These are phyloP conservation scores for Sporobolomyces roseus DNA, from an alignment of 768 basidiomycete genomes.

Conservation along the genomic window DNA sequence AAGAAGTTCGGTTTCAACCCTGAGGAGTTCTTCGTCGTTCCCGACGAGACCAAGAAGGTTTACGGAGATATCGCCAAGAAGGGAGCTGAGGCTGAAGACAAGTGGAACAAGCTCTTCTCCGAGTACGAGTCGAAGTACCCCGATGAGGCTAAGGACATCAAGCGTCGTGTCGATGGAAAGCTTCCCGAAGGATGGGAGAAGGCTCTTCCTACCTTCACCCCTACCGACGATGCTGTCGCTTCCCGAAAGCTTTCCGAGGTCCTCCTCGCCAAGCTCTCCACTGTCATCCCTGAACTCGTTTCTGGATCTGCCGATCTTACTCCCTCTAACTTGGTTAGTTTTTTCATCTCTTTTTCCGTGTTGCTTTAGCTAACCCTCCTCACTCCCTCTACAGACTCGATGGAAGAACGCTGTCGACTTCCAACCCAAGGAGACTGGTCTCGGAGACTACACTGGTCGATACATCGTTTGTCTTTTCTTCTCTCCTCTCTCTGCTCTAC, in stretches of 20 bases:
- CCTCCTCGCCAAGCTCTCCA: slow-evolving; percentile 69
- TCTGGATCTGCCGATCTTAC: slow-evolving; percentile 48
- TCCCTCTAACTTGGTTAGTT: slow-evolving; percentile 41
- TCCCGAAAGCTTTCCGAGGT: slow-evolving; percentile 91
- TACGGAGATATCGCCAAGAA: slow-evolving; percentile 66
- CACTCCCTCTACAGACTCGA: slow-evolving; percentile 55
- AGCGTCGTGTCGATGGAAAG: slow-evolving; percentile 74
- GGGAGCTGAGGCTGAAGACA: slow-evolving; percentile 67
- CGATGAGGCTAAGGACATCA: slow-evolving; percentile 76
- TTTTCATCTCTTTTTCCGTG: neutral
- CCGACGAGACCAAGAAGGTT: slow-evolving; percentile 63
- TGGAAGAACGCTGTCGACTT: slow-evolving; percentile 81
- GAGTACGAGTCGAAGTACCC: slow-evolving; percentile 75
- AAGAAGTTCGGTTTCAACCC: slow-evolving; percentile 75
- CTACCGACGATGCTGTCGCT: slow-evolving; percentile 75
- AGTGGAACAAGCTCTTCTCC: slow-evolving; percentile 68
- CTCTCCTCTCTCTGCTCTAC: neutral
- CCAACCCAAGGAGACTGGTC: slow-evolving; percentile 78
- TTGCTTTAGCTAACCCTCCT: neutral
- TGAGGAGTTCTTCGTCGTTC: slow-evolving; percentile 72
- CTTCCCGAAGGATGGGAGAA: slow-evolving; percentile 85
- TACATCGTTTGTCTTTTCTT: slow-evolving; percentile 57
- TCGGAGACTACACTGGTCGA: slow-evolving; percentile 78
- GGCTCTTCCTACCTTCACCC: slow-evolving; percentile 76
- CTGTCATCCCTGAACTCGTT: slow-evolving; percentile 70